phyloP scores from a whole-genome alignment of 2,329 filamentous ascomycete species.

The Uncinocarpus reesii region DNA sequence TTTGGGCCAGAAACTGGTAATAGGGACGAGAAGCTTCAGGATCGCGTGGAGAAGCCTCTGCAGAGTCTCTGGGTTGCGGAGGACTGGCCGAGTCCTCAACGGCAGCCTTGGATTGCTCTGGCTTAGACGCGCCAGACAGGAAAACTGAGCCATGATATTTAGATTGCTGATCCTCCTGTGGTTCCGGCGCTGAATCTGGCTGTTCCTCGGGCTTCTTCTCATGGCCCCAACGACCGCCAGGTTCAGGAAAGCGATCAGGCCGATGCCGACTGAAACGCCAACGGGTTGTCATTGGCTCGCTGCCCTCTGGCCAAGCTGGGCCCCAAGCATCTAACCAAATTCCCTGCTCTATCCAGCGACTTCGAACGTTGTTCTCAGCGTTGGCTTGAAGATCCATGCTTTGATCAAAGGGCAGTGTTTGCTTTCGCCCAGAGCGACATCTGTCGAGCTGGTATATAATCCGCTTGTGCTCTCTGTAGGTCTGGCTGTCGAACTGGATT shows the following conservation, averaged over 20 bases:
- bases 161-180: constrained; percentile 5
- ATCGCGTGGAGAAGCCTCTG: neutral
- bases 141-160: too few relatives aligned
- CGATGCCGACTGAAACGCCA: constrained; percentile 11
- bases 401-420: neutral
- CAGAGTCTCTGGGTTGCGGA: too few relatives aligned
- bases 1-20: constrained; percentile 22
- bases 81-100: constrained; percentile 8
- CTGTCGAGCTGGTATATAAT: neutral
- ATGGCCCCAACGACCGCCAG: constrained; percentile 2
- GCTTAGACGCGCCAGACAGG: too few relatives aligned
- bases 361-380: constrained; percentile 19
- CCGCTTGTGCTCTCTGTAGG: neutral
- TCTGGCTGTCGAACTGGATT: neutral
- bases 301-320: neutral
- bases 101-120: constrained; percentile 9
- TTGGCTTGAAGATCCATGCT: neutral
- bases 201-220: constrained; percentile 10
- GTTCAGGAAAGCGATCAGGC: constrained; percentile 7
- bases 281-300: neutral
- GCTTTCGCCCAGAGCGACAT: neutral
- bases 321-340: constrained; percentile 16
- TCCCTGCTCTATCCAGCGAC: constrained; percentile 24
- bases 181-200: too few relatives aligned
- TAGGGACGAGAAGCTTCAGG: constrained; percentile 21